Conservation (phyloP, 345 rosid genomes). For the Adansonia digitata region DNA sequence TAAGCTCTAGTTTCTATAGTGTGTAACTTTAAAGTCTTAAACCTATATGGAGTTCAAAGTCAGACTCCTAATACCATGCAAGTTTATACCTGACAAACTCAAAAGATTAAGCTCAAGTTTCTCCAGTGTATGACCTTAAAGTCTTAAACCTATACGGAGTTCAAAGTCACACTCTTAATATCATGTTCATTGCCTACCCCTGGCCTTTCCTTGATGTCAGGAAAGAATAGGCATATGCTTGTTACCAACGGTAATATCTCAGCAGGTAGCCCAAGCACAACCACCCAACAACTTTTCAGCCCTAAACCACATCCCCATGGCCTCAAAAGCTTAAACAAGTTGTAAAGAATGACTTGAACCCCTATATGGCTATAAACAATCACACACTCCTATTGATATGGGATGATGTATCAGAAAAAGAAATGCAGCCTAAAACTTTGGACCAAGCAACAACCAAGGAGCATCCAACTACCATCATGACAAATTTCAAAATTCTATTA, state of each 20-base stretch:
- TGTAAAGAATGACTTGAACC: neutral
- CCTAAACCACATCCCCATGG: neutral
- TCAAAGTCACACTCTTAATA: too few species aligned
- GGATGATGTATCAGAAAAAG: neutral
- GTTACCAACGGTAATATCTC: neutral
- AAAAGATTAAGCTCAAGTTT: too few species aligned
- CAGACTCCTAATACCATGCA: too few species aligned
- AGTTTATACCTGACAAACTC: too few species aligned
- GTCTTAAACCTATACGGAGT: too few species aligned
- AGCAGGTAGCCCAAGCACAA: neutral
- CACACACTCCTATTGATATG: neutral
- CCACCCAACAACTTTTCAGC: neutral
- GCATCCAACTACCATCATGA: neutral
- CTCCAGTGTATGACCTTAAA: too few species aligned
- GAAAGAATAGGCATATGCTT: neutral
- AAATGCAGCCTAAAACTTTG: neutral
- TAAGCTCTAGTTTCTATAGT: too few species aligned
- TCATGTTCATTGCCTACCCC: too few species aligned
- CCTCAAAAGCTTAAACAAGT: neutral
- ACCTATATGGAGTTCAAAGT: too few species aligned
- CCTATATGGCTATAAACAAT: neutral
- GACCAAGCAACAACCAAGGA: neutral
- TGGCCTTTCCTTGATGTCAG: too few species aligned
- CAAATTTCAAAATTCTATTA: neutral
- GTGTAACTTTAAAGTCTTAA: too few species aligned